These are phyloP conservation scores for Gossypium raimondii DNA, from an alignment of 345 rosid genomes.

Conservation along the genomic window DNA sequence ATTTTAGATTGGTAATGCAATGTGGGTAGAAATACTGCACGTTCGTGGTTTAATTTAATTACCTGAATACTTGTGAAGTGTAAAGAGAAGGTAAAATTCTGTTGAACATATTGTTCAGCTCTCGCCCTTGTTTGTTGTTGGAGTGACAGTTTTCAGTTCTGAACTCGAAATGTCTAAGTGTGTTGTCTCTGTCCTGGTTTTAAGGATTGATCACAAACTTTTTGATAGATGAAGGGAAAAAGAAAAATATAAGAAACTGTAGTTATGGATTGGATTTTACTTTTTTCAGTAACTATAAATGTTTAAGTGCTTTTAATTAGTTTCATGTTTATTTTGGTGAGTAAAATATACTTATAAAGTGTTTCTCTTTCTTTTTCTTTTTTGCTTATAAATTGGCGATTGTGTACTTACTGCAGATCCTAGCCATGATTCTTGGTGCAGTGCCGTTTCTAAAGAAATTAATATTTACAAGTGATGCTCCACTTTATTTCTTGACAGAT, in stretches of 20 bases:
- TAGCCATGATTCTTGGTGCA: constrained; percentile 82
- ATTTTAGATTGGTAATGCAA: neutral
- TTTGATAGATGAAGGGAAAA: neutral
- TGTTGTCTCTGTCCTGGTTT: neutral
- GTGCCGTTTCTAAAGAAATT: constrained; percentile 67
- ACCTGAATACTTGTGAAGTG: too few species aligned
- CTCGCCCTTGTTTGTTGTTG: neutral
- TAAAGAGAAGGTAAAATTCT: neutral
- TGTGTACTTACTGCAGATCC: constrained; percentile 45
- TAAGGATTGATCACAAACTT: neutral
- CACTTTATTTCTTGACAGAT: constrained; percentile 93
- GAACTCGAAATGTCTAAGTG: neutral
- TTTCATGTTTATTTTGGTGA: neutral
- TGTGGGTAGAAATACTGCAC: neutral
- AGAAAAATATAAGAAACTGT: neutral
- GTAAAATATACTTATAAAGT: neutral
- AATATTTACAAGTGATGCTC: constrained; percentile 82
- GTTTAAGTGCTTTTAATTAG: neutral
- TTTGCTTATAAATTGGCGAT: neutral
- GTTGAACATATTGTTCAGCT: neutral
- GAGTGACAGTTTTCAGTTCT: neutral
- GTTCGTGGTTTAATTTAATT: neutral
- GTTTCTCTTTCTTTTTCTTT: neutral
- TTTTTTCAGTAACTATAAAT: neutral
- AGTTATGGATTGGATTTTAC: neutral